phyloP scores from a whole-genome alignment of 306 rosid genomes.

The Hippophae rhamnoides region DNA sequence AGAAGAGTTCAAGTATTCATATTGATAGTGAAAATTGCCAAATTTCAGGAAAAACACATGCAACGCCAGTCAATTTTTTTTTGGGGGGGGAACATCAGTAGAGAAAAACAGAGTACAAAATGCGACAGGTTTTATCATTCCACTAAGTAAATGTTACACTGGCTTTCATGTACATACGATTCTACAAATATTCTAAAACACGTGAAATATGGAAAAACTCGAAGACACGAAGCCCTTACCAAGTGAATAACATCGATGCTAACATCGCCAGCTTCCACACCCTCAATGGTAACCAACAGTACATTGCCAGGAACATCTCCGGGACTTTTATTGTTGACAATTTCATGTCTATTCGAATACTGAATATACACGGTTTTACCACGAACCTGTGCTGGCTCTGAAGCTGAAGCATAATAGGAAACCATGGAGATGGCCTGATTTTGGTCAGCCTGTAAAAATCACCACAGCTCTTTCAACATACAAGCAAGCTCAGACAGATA shows the following conservation, averaged over 20 bases:
- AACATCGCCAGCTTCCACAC: conserved; percentile 94
- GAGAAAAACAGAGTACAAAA: too few relatives aligned
- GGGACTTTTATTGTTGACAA: conserved; percentile 88
- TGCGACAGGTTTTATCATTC: too few relatives aligned
- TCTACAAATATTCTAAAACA: too few relatives aligned
- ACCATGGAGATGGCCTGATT: conserved; percentile 93
- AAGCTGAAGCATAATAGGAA: conserved; percentile 84
- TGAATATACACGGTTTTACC: conserved; percentile 87
- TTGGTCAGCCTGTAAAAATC: conserved; percentile 54
- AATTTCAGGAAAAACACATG: background rate
- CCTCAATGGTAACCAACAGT: conserved; percentile 80
- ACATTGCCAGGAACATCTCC: conserved; percentile 95
- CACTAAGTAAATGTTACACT: too few relatives aligned
- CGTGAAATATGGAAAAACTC: background rate
- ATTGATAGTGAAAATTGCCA: conserved; percentile 5
- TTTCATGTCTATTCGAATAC: conserved; percentile 85
- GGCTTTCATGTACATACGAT: too few relatives aligned
- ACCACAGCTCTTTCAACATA: background rate
- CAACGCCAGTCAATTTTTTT: too few relatives aligned
- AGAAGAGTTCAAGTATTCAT: conserved; percentile 5
- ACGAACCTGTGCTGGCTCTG: conserved; percentile 88
- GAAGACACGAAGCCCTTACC: conserved; percentile 38
- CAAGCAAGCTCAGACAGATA: background rate
- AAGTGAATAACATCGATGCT: conserved; percentile 89
- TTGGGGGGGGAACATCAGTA: too few relatives aligned